Evolutionary conservation across 768 basidiomycete genomes (phyloP).

Genomic region (Hericium erinaceus): DNA sequence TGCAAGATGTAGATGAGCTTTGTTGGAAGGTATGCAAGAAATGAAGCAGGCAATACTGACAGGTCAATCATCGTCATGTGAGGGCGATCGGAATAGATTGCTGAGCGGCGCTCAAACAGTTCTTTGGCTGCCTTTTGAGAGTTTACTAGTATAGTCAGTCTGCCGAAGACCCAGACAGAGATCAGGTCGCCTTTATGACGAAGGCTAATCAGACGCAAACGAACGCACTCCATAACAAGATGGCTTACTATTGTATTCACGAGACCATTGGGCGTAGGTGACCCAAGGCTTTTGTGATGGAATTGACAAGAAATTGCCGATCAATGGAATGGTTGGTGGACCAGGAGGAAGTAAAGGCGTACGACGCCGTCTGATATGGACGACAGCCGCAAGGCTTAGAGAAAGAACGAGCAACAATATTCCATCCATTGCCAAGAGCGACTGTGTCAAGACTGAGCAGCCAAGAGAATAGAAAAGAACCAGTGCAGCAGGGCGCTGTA

Average conservation of each 20-base stretch:
- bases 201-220: background rate
- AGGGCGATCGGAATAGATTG: slow-evolving; percentile 4
- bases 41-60: background rate
- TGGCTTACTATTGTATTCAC: background rate
- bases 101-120: background rate
- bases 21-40: background rate
- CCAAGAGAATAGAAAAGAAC: no score
- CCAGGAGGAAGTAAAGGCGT: slow-evolving; percentile 5
- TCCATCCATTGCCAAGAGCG: no score
- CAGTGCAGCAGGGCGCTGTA: background rate
- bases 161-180: slow-evolving; percentile 11
- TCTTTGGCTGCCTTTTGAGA: slow-evolving; percentile 15
- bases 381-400: background rate
- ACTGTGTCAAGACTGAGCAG: no score
- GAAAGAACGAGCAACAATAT: no score
- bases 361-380: background rate
- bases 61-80: background rate
- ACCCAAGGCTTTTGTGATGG: background rate
- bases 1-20: background rate
- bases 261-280: slow-evolving; percentile 1
- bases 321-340: slow-evolving; percentile 4
- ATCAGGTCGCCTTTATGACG: slow-evolving; percentile 9
- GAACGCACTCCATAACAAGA: background rate
- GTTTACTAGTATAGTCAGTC: slow-evolving; percentile 24
- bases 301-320: slow-evolving; percentile 5